Evolutionary conservation across 257 asterid species (phyloP).

Genomic region (Voacanga thouarsii): DNA sequence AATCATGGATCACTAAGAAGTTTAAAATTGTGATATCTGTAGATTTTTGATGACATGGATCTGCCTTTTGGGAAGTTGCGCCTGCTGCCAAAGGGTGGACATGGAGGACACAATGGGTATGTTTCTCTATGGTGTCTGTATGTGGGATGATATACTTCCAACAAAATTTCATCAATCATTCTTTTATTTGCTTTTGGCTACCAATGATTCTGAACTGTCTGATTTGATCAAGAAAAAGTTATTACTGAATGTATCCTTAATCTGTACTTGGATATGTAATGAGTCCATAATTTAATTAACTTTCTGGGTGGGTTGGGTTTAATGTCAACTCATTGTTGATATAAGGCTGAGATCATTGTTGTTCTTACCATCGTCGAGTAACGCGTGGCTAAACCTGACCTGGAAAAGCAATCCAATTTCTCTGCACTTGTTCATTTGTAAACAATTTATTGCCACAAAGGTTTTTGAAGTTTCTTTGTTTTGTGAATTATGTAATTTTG

Average conservation of each 20-base stretch:
- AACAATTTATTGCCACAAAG: neutral
- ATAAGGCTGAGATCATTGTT: neutral
- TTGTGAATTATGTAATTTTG: neutral
- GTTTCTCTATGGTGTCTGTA: neutral
- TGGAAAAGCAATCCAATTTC: neutral
- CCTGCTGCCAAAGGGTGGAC: conserved; percentile 95
- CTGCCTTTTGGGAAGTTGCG: conserved; percentile 85
- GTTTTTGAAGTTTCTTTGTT: neutral
- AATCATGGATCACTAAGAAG: neutral
- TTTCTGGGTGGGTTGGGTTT: neutral
- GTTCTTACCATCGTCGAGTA: neutral
- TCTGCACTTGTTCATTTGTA: neutral
- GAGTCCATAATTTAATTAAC: neutral
- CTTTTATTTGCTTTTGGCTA: neutral
- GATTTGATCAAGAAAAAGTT: neutral
- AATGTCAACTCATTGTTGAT: neutral
- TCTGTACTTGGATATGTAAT: neutral
- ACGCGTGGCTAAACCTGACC: neutral
- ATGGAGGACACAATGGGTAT: conserved; percentile 98
- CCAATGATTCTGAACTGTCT: neutral
- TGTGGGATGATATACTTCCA: neutral
- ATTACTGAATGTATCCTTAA: neutral
- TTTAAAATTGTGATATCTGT: conserved; percentile 17
- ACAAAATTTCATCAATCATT: neutral
- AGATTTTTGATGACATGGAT: conserved; percentile 95